These are phyloP conservation scores for Groenewaldozyma salmanticensis DNA, from an alignment of 805 yeast species.

Conservation along the genomic window DNA sequence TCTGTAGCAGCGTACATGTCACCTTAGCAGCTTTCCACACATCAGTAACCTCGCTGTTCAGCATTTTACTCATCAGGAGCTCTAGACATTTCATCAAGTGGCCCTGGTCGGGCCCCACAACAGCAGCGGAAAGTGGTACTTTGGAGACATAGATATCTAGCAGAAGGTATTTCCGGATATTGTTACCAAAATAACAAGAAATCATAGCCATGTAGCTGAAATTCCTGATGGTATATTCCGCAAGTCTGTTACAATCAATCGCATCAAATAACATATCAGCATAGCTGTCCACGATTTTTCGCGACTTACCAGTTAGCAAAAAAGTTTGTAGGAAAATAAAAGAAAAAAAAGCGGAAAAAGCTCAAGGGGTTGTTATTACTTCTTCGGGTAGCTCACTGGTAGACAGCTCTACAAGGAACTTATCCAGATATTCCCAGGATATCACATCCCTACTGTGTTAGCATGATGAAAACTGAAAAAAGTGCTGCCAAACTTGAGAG, in stretches of 20 bases:
- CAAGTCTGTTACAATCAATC: neutral
- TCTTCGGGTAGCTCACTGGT: no score
- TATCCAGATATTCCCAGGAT: no score
- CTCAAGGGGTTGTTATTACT: no score
- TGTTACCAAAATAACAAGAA: neutral
- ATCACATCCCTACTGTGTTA: no score
- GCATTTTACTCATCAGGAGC: neutral
- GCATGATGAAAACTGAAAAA: no score
- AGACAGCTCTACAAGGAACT: no score
- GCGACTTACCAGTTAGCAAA: neutral
- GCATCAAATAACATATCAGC: neutral
- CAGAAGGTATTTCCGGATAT: neutral
- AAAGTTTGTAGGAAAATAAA: no score
- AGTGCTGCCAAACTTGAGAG: no score
- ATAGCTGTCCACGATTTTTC: neutral
- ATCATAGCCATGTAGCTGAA: neutral
- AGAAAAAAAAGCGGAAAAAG: no score
- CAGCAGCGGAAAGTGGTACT: neutral
- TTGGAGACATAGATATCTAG: neutral
- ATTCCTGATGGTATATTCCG: neutral
- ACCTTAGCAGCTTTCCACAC: neutral
- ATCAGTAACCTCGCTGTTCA: neutral
- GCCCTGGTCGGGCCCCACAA: neutral
- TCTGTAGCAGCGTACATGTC: neutral
- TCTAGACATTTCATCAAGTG: neutral